Conservation (phyloP, 2,329 filamentous ascomycete genomes). For the Trichoderma koningiopsis region DNA sequence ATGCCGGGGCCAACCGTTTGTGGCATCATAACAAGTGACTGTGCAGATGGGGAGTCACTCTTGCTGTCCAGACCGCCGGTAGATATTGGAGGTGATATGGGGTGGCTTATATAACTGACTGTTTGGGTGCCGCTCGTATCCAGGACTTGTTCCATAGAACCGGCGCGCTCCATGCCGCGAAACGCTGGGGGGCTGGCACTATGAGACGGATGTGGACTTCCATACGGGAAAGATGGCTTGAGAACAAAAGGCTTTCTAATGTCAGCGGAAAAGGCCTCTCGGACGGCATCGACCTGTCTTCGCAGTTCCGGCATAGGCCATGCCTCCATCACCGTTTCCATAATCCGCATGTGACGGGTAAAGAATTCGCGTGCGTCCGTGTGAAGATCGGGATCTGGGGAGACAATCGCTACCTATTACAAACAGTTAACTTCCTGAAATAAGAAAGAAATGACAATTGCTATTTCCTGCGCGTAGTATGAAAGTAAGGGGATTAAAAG, state of each 20-base stretch:
- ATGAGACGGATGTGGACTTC: conserved; percentile 69
- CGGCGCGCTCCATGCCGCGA: conserved; percentile 50
- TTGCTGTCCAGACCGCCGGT: conserved; percentile 72
- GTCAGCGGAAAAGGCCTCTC: conserved; percentile 90
- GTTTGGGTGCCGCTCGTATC: conserved; percentile 56
- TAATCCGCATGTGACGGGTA: conserved; percentile 87
- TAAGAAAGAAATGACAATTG: not conserved
- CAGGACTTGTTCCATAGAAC: conserved; percentile 58
- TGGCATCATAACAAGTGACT: conserved; percentile 72
- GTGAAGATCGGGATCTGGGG: conserved; percentile 86
- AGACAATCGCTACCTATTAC: conserved; percentile 83
- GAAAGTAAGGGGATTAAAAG: not conserved
- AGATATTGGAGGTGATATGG: conserved; percentile 80
- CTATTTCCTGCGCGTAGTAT: not conserved
- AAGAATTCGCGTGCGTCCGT: conserved; percentile 86
- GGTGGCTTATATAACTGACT: conserved; percentile 70
- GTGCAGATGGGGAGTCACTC: conserved; percentile 72
- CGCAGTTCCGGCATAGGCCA: conserved; percentile 92
- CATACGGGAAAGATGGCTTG: conserved; percentile 84
- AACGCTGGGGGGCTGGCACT: conserved; percentile 62
- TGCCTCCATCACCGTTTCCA: conserved; percentile 79
- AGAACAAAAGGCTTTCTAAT: conserved; percentile 82
- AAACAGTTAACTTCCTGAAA: not conserved
- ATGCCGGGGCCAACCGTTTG: conserved; percentile 57
- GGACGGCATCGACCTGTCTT: conserved; percentile 83